phyloP scores from a whole-genome alignment of 768 basidiomycete species.

The Tylopilus rubrobrunneus region DNA sequence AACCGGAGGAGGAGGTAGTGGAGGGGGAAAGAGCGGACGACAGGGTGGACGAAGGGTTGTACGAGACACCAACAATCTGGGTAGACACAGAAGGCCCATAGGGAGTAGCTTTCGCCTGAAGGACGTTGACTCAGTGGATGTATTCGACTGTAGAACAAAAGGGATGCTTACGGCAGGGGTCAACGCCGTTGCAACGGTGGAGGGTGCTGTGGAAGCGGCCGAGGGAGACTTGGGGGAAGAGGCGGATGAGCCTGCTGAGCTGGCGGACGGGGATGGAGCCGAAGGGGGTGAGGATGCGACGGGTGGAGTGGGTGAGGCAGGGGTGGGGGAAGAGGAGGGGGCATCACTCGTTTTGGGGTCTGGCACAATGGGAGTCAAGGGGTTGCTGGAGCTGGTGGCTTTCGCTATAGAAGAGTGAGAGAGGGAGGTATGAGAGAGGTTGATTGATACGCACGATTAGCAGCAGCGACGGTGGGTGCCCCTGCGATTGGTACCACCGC shows the following conservation, averaged over 20 bases:
- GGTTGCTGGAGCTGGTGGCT: neutral
- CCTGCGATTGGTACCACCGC: too few species aligned
- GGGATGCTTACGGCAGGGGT: conserved; percentile 21
- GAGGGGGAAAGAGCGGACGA: conserved; percentile 6
- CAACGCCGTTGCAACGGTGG: conserved; percentile 1
- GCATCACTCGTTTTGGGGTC: conserved; percentile 15
- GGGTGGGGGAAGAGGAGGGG: conserved; percentile 8
- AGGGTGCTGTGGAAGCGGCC: neutral
- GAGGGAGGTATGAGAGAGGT: rapidly evolving
- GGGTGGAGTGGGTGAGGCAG: conserved; percentile 6
- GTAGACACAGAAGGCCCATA: neutral
- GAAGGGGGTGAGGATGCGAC: neutral
- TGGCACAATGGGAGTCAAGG: neutral
- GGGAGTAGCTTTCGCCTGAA: neutral
- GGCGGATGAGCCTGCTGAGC: neutral
- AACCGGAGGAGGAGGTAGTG: conserved; percentile 30
- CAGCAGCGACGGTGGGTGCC: too few species aligned
- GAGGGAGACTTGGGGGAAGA: neutral
- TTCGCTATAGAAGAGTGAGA: conserved; percentile 12
- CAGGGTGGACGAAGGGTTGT: neutral
- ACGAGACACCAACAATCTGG: neutral
- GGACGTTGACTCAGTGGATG: neutral
- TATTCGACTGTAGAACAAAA: neutral
- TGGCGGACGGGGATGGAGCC: conserved; percentile 4
- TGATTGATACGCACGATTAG: neutral